These are phyloP conservation scores for Pseudocercospora cruenta DNA, from an alignment of 2,329 filamentous ascomycete genomes.

Conservation along the genomic window DNA sequence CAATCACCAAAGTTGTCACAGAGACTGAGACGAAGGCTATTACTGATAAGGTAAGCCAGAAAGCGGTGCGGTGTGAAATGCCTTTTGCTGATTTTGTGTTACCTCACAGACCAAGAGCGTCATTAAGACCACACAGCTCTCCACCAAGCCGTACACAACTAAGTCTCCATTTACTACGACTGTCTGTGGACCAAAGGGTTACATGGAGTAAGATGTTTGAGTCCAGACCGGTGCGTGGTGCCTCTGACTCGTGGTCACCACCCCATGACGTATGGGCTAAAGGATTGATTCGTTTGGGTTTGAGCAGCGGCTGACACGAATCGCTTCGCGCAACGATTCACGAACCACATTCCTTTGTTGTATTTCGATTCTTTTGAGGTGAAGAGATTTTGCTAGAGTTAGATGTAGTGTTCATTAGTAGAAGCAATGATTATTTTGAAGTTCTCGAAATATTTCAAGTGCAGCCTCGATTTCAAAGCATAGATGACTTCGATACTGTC, in stretches of 20 bases:
- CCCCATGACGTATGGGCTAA: not conserved
- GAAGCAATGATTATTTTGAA: not conserved
- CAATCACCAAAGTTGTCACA: constrained; percentile 1
- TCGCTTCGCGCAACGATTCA: not conserved
- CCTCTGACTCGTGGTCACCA: not conserved
- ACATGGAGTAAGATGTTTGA: constrained; percentile 10
- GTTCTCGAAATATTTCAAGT: not conserved
- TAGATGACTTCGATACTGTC: not conserved
- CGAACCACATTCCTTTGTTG: not conserved
- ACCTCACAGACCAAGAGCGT: constrained; percentile 9
- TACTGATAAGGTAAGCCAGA: not conserved
- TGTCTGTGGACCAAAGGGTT: constrained; percentile 13
- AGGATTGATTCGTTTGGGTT: constrained; percentile 1
- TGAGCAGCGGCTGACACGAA: not conserved
- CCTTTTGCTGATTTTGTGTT: not conserved
- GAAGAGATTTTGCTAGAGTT: not conserved
- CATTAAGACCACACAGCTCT: constrained; percentile 10
- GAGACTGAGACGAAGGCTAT: constrained; percentile 9
- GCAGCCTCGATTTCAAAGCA: not conserved
- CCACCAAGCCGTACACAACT: constrained; percentile 3
- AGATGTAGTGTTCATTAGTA: not conserved
- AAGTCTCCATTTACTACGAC: constrained; percentile 15
- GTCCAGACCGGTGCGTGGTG: not conserved
- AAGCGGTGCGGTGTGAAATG: not conserved
- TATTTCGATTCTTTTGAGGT: not conserved